Evolutionary conservation across 805 yeast species (phyloP).

Genomic region (Candida qinlingensis): DNA sequence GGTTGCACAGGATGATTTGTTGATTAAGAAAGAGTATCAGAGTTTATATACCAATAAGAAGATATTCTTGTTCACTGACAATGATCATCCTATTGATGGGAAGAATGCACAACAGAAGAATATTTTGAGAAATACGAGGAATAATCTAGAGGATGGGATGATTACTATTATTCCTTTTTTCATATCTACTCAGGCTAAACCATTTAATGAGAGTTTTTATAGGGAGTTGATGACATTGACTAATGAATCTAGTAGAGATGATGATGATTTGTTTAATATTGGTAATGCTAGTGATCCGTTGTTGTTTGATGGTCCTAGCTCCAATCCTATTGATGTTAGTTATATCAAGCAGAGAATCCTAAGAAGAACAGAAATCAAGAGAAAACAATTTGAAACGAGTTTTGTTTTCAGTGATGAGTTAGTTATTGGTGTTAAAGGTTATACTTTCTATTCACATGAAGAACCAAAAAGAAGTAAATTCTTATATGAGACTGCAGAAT

Average conservation of each 20-base stretch:
- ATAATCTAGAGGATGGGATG: constrained; percentile 50
- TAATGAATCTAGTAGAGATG: constrained; percentile 14
- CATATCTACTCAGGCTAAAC: constrained; percentile 31
- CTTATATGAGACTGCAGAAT: constrained; percentile 50
- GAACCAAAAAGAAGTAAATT: constrained; percentile 42
- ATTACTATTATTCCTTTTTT: constrained; percentile 63
- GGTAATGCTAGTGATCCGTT: constrained; percentile 7
- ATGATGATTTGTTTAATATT: constrained; percentile 10
- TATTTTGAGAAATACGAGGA: constrained; percentile 49
- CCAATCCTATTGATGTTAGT: constrained; percentile 37
- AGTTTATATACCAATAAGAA: constrained; percentile 49
- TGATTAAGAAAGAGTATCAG: constrained; percentile 33
- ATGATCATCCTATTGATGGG: constrained; percentile 57
- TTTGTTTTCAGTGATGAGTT: constrained; percentile 51
- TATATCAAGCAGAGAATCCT: constrained; percentile 44
- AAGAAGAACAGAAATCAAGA: constrained; percentile 53
- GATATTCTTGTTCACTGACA: constrained; percentile 68
- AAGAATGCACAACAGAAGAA: constrained; percentile 35
- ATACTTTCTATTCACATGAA: constrained; percentile 53
- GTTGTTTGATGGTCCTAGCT: constrained; percentile 33
- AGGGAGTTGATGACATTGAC: constrained; percentile 43
- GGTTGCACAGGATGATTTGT: constrained; percentile 51
- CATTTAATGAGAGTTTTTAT: constrained; percentile 45
- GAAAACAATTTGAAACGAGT: constrained; percentile 59
- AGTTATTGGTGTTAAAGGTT: constrained; percentile 67